Evolutionary conservation across 2,329 filamentous ascomycete genomes (phyloP).

Genomic region (Diaporthe sp.): DNA sequence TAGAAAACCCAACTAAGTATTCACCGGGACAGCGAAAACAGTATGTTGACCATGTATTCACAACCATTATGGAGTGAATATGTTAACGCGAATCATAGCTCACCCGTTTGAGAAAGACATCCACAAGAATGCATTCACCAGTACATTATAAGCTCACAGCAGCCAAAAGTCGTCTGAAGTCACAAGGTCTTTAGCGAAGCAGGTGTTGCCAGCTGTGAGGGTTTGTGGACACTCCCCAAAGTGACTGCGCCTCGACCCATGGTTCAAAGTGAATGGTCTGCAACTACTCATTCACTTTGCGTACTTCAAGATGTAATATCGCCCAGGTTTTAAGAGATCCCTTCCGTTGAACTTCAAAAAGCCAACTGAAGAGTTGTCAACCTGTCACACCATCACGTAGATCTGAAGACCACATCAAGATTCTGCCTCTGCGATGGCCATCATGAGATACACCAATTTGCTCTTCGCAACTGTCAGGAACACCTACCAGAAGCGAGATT

Average conservation of each 20-base stretch:
- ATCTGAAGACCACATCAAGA: not conserved
- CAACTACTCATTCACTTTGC: not conserved
- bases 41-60: no score
- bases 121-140: not conserved
- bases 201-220: not conserved
- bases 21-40: not conserved
- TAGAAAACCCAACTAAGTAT: not conserved
- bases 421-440: not conserved
- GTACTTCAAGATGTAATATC: fast-evolving
- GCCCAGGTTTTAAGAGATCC: no score
- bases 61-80: not conserved
- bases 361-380: not conserved
- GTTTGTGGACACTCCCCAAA: not conserved
- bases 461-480: not conserved
- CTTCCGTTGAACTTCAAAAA: not conserved
- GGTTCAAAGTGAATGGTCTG: not conserved
- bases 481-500: not conserved
- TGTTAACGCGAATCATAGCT: not conserved
- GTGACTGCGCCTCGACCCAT: not conserved
- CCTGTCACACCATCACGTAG: not conserved
- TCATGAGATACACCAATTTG: not conserved
- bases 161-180: not conserved
- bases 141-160: not conserved
- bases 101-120: not conserved
- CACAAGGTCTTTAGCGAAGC: not conserved